Evolutionary conservation across 2,329 filamentous ascomycete genomes (phyloP).

Genomic region (Fusarium bactridioides): DNA sequence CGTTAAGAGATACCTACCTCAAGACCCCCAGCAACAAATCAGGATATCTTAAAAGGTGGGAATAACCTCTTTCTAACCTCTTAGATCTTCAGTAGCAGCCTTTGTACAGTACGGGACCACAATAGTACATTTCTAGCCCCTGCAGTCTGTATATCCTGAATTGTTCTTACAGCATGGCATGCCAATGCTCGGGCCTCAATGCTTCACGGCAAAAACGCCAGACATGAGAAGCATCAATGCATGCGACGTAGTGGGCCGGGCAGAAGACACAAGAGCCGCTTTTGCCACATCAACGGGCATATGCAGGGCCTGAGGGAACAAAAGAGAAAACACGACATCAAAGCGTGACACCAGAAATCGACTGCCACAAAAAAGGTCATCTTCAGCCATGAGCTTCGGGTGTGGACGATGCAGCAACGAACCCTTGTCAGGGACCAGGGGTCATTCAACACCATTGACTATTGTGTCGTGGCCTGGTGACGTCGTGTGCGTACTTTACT

Average conservation of each 20-base stretch:
- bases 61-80: not conserved
- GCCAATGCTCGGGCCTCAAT: conserved; percentile 1
- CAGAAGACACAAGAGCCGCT: conserved; percentile 32
- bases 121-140: not conserved
- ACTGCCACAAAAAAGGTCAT: conserved; percentile 17
- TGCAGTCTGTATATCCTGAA: not conserved
- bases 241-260: conserved; percentile 30
- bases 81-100: not conserved
- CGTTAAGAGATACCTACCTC: not conserved
- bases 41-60: not conserved
- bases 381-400: conserved; percentile 7
- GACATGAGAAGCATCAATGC: conserved; percentile 8
- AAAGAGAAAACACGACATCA: conserved; percentile 33
- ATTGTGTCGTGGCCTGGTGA: not conserved
- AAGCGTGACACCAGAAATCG: conserved; percentile 3
- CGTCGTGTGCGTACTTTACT: conserved; percentile 1
- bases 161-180: conserved; percentile 6
- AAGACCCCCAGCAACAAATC: not conserved
- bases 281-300: conserved; percentile 41
- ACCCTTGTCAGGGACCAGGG: conserved; percentile 35
- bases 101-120: not conserved
- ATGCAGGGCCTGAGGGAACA: conserved; percentile 37
- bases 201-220: not conserved
- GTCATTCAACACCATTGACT: conserved; percentile 35
- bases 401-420: conserved; percentile 4